phyloP scores from a whole-genome alignment of 495 filamentous ascomycete species.

The Hyaloscypha finlandica region DNA sequence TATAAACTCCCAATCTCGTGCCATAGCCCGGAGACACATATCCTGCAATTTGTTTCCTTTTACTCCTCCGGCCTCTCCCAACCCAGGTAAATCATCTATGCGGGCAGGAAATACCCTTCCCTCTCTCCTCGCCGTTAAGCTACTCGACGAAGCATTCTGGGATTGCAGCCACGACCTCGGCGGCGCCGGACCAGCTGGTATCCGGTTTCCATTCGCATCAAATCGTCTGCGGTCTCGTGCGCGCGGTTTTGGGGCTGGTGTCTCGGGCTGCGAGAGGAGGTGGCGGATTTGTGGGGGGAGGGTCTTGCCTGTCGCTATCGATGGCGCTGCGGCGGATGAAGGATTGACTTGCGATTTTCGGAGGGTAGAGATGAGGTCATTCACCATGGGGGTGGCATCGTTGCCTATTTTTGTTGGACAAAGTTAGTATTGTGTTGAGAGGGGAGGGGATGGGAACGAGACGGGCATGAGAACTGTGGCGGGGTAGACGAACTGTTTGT shows the following conservation, averaged over 20 bases:
- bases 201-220: slow-evolving; percentile 46
- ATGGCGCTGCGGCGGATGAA: slow-evolving; percentile 23
- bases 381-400: slow-evolving; percentile 41
- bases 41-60: slow-evolving; percentile 50
- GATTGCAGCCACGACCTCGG: slow-evolving; percentile 68
- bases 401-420: slow-evolving; percentile 25
- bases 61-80: slow-evolving; percentile 39
- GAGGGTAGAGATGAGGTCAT: slow-evolving; percentile 50
- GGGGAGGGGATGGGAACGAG: not conserved
- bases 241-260: slow-evolving; percentile 34
- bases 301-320: slow-evolving; percentile 37
- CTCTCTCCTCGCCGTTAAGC: slow-evolving; percentile 20
- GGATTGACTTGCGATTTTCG: slow-evolving; percentile 40
- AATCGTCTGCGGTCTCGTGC: slow-evolving; percentile 31
- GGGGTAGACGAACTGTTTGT: slow-evolving; percentile 21
- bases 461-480: not conserved
- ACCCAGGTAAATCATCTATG: slow-evolving; percentile 47
- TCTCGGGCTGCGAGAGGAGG: slow-evolving; percentile 71
- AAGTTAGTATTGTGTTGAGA: not conserved
- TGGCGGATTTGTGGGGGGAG: slow-evolving; percentile 53
- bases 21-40: slow-evolving; percentile 59
- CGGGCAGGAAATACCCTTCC: slow-evolving; percentile 19
- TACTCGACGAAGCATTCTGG: slow-evolving; percentile 22
- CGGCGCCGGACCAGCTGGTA: slow-evolving; percentile 66
- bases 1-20: slow-evolving; percentile 69